These are phyloP conservation scores for Escallonia rubra DNA, from an alignment of 129 eudicot genomes.

Conservation along the genomic window DNA sequence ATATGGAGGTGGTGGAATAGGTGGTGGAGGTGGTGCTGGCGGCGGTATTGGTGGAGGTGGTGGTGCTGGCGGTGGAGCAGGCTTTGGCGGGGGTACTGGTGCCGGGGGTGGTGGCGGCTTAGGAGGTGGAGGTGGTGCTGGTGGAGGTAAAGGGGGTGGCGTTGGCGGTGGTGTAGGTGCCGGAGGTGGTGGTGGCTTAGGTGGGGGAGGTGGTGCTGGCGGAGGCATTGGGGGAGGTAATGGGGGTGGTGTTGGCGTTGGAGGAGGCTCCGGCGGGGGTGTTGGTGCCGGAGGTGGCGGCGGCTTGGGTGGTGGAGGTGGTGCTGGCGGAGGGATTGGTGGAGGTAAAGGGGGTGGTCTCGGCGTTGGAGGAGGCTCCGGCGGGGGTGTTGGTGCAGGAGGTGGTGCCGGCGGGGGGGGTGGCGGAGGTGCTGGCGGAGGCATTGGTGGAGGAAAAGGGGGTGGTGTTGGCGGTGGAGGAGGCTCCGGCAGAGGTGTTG, in stretches of 20 bases:
- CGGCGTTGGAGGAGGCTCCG: conserved; percentile 26
- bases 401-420: background rate
- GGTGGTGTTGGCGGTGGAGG: conserved; percentile 1
- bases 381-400: conserved; percentile 10
- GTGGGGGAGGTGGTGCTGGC: conserved; percentile 27
- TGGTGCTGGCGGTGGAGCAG: conserved; percentile 18
- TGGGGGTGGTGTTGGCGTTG: conserved; percentile 26
- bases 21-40: conserved; percentile 25
- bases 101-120: background rate
- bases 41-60: background rate
- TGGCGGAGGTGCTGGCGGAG: background rate
- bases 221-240: conserved; percentile 24
- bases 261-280: background rate
- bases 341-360: conserved; percentile 23
- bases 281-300: conserved; percentile 27
- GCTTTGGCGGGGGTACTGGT: background rate
- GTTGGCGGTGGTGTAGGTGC: conserved; percentile 5
- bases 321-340: conserved; percentile 25
- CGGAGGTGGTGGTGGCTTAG: conserved; percentile 15
- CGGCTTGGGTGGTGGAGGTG: conserved; percentile 31
- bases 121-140: conserved; percentile 4
- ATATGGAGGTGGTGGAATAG: conserved; percentile 5
- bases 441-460: background rate
- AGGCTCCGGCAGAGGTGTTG: background rate
- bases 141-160: background rate